Evolutionary conservation across 306 rosid species (phyloP), one percentile per base, ranked within the genome.

Genomic region (Crotalaria pallida): DNA sequence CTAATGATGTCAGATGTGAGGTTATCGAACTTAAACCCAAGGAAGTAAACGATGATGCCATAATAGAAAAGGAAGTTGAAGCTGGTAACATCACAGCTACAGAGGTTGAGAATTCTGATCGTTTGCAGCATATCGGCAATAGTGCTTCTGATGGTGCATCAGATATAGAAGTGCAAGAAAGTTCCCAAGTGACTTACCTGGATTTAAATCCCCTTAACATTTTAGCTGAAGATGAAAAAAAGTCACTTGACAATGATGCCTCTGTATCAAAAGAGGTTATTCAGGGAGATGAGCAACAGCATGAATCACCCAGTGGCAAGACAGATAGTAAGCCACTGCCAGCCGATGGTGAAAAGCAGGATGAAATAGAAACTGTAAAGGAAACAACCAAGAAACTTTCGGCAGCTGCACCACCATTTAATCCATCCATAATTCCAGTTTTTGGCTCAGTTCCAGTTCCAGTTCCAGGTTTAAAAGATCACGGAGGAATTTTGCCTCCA

Each of bases 381-480:
- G 99, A 94, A 79, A 67, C 86, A 22, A 84, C 89, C 74, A 94
- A 89, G 84, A 90, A 94, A 83, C 99, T 94, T 65, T 94, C 99
- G 69, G 99, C 99, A 9, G 86, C 96, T 26, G 99, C 99, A 60
- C 96, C 96, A 58, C 99, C 97, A 22, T 94, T 87, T 80, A 94
- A 87, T 82, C 99, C 99, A 26, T 85, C 95, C 18, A 76, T 83
- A 64, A 65, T 88, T 80, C 97, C 99, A 24, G 85, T 84, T 47
- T 88, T 88, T 61, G 98, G 98, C 53, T 75, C 98, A 6, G 85
- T 88, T 79, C 77, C 94, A 48, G 91, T 84, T 65, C 60, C 74
- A 44, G 74, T 72, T 74, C 83, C 92, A 41, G 92, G 85, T 68
- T 86, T 84, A 67, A 88, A 90, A 56, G 99, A 94, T 63, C 92